Evolutionary conservation across 495 filamentous ascomycete genomes (phyloP).

Genomic region (Aspergillus wentii): DNA sequence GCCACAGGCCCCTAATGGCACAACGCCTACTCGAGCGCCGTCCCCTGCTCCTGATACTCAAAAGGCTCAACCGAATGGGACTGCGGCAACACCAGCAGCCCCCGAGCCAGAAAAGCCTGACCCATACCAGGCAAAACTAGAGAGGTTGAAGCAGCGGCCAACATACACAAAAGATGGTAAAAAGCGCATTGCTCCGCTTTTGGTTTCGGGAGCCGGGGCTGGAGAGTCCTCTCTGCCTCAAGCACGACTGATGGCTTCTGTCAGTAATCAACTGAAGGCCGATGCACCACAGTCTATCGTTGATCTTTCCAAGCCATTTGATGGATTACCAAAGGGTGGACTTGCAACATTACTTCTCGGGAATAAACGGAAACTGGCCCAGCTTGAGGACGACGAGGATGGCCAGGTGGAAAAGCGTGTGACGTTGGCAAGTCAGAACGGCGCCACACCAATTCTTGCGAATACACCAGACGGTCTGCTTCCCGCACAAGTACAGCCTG

Average conservation of each 20-base stretch:
- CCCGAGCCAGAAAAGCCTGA: conserved; percentile 55
- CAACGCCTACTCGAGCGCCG: conserved; percentile 32
- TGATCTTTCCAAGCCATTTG: conserved; percentile 90
- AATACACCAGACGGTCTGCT: conserved; percentile 75
- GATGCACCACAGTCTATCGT: conserved; percentile 82
- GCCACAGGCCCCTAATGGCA: conserved; percentile 34
- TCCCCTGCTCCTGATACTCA: conserved; percentile 29
- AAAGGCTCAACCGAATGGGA: conserved; percentile 39
- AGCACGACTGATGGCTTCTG: conserved; percentile 70
- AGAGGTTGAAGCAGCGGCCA: conserved; percentile 80
- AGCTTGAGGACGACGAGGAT: conserved; percentile 63
- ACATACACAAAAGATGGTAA: conserved; percentile 96
- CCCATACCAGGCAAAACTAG: conserved; percentile 61
- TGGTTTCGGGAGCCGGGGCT: conserved; percentile 79
- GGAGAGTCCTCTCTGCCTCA: conserved; percentile 85
- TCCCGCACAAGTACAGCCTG: conserved; percentile 51
- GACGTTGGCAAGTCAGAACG: conserved; percentile 49
- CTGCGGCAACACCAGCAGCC: conserved; percentile 21
- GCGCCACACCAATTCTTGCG: conserved; percentile 66
- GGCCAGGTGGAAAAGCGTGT: conserved; percentile 60
- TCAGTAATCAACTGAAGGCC: conserved; percentile 50
- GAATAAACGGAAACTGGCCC: conserved; percentile 81
- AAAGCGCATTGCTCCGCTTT: conserved; percentile 86
- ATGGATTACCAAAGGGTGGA: conserved; percentile 88
- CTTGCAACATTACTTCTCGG: conserved; percentile 80